These are phyloP conservation scores for Cucumis sativus DNA, from an alignment of 306 rosid species.

Conservation along the genomic window DNA sequence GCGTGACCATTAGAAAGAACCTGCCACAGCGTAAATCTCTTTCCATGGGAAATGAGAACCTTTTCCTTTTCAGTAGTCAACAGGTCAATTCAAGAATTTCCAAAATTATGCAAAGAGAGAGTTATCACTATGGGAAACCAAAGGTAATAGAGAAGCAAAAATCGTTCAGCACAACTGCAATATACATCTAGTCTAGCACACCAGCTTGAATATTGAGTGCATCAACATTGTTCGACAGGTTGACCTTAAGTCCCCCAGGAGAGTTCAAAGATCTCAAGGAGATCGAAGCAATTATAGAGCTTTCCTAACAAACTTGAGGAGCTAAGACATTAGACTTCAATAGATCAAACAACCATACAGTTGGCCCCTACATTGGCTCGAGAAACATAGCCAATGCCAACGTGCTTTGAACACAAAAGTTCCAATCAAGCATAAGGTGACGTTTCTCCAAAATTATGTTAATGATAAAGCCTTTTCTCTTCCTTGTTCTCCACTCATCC, in stretches of 20 bases:
- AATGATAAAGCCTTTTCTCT: not conserved
- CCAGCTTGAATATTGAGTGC: not conserved
- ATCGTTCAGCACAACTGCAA: not conserved
- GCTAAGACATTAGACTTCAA: not conserved
- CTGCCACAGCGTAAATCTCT: not conserved
- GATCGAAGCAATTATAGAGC: not conserved
- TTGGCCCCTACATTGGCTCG: not conserved
- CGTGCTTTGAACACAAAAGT: not conserved
- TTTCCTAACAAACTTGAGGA: not conserved
- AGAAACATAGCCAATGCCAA: not conserved
- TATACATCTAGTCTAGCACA: not conserved
- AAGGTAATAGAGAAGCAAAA: not conserved
- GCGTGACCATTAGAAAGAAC: not conserved
- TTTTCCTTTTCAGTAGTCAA: not conserved
- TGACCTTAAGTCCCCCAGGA: not conserved
- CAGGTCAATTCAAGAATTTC: not conserved
- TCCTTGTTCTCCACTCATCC: not conserved
- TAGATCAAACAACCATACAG: not conserved
- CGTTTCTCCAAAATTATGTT: not conserved
- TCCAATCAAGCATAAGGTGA: not conserved
- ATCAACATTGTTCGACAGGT: not conserved
- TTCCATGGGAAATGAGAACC: not conserved
- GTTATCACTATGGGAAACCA: not conserved
- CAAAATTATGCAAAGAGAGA: not conserved
- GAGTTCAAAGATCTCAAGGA: not conserved